Base-by-base conservation (phyloP, 139 green algal species). In the Ettlia oleoabundans region DNA sequence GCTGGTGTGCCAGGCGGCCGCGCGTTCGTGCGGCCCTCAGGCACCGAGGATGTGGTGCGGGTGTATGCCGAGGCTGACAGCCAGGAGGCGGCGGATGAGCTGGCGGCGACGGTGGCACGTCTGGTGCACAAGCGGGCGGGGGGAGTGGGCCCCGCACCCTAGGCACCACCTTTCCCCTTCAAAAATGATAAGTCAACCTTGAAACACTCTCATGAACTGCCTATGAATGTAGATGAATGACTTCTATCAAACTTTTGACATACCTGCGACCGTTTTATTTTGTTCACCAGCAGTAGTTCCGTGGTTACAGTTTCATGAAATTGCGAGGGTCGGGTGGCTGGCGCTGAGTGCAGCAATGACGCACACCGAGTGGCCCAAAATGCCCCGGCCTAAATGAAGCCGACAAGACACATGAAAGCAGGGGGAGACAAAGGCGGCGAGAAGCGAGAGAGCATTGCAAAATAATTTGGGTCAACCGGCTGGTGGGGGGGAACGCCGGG, bases 41-140 rank as follows among this genome's bases (percentile, higher is more conserved):
- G 97, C 28, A 99, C 97, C 6, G 97, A 99, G 83, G 94, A 99
- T 76, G 93, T 97, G 26, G 97, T 99, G 82, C 83, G 97, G 1
- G 93, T 99, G 66, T 99, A 99, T 87, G 95, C 96, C 2, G 97
- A 99, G 88, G 96, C 96, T 10, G 76, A 58, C 6, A 96, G 52
- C 0, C 89, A 95, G 73, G 80, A 85, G 55, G 86, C 78, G 42
- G 93, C 94, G 15, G 93, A 98, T 41, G 80, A 63, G 8, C 88
- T 99, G 51, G 96, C 96, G 7, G 35, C 51, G 6, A 65, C 80
- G 38, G 92, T 97, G 58, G 86, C 80, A 8, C 32, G 72, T 15
- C 33, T 88, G 6, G 92, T 96, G 18, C 58, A 89, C n/a, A 55
- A 72, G 24, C 40, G 83, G 37, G 88, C 88, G 3, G 91, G 83